Conservation (phyloP, 352 stramenopile genomes). For the Pythium vanterpoolii region DNA sequence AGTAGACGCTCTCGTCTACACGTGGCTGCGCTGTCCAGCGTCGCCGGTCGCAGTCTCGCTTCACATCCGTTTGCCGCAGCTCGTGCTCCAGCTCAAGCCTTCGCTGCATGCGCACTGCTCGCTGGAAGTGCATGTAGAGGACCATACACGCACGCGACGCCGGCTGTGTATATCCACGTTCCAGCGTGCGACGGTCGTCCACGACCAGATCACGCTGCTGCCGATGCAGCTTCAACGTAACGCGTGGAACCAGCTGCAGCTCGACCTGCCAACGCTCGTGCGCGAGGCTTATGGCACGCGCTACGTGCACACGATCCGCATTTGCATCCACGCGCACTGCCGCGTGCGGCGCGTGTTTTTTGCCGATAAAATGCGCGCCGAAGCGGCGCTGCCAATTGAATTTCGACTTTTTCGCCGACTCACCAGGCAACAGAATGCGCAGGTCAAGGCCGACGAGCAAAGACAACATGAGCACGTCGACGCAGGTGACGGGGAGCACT, state of each 20-base stretch:
- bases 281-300: conserved; percentile 37
- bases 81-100: conserved; percentile 49
- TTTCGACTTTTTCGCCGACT: conserved; percentile 53
- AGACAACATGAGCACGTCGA: not conserved
- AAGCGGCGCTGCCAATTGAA: conserved; percentile 40
- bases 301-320: conserved; percentile 38
- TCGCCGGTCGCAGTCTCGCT: conserved; percentile 23
- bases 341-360: conserved; percentile 59
- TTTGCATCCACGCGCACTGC: conserved; percentile 57
- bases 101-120: conserved; percentile 33
- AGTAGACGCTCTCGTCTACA: conserved; percentile 24
- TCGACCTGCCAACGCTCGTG: conserved; percentile 44
- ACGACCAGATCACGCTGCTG: conserved; percentile 34
- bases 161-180: conserved; percentile 51
- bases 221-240: conserved; percentile 38
- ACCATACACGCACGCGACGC: conserved; percentile 29
- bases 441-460: not conserved
- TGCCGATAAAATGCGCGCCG: conserved; percentile 37
- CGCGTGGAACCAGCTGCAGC: conserved; percentile 58
- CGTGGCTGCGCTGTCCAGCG: conserved; percentile 49
- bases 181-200: conserved; percentile 38
- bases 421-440: conserved; percentile 28
- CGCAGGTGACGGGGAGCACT: not conserved
- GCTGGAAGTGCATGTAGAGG: conserved; percentile 42
- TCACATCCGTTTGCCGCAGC: conserved; percentile 44